Conservation (phyloP, 2,329 filamentous ascomycete species). For the Pyricularia pennisetigena region DNA sequence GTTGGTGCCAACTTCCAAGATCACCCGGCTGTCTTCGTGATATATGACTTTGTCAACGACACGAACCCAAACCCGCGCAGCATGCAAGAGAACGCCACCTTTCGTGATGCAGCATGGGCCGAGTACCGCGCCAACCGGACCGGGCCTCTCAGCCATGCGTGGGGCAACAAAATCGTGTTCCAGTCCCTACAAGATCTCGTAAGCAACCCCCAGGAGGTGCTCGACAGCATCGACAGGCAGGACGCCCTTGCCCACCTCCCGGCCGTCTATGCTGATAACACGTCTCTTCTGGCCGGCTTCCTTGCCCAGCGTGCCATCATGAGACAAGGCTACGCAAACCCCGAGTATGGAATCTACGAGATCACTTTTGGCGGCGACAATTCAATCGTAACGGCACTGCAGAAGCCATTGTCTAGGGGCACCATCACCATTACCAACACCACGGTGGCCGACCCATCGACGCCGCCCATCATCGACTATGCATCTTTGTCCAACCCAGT, state of each 20-base stretch:
- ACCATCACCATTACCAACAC: slow-evolving; percentile 6
- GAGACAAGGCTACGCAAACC: neutral
- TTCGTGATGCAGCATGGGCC: slow-evolving; percentile 1
- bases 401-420: slow-evolving; percentile 6
- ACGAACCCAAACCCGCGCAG: slow-evolving; percentile 3
- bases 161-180: slow-evolving; percentile 5
- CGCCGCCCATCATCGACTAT: slow-evolving; percentile 6
- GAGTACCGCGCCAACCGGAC: slow-evolving; percentile 1
- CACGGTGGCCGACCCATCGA: neutral
- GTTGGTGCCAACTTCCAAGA: slow-evolving; percentile 12
- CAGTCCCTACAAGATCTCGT: slow-evolving; percentile 4
- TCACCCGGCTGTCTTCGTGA: slow-evolving; percentile 3
- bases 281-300: slow-evolving; percentile 4
- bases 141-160: slow-evolving; percentile 3
- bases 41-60: slow-evolving; percentile 1
- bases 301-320: slow-evolving; percentile 4
- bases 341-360: slow-evolving; percentile 6
- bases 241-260: slow-evolving; percentile 7
- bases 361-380: slow-evolving; percentile 5
- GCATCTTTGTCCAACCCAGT: slow-evolving; percentile 6
- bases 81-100: slow-evolving; percentile 3
- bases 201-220: neutral
- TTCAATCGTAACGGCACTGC: neutral
- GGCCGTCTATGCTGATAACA: neutral
- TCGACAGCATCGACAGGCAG: neutral